Evolutionary conservation across 371 early-diverging fungal genomes (phyloP).

Genomic region (Mortierella sp.): DNA sequence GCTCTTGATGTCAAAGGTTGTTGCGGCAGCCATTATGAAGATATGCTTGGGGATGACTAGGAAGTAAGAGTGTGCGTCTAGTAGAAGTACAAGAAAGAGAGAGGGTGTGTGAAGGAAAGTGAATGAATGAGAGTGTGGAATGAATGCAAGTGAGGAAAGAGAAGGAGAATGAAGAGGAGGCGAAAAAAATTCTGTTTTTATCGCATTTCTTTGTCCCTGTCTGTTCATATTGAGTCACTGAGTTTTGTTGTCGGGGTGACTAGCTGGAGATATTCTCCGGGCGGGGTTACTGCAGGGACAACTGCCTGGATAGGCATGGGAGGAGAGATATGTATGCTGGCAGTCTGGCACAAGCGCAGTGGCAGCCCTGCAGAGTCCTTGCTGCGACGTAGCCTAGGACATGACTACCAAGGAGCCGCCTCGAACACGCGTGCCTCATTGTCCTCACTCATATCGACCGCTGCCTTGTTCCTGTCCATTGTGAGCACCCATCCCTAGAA

Average conservation of each 20-base stretch:
- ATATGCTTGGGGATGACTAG: not conserved
- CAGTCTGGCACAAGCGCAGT: not conserved
- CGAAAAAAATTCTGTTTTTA: not conserved
- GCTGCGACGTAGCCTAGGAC: too few relatives aligned
- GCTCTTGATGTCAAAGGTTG: constrained; percentile 75
- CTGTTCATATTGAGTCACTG: constrained; percentile 9
- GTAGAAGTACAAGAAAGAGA: not conserved
- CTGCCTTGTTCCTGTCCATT: too few relatives aligned
- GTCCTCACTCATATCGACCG: too few relatives aligned
- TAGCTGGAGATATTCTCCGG: constrained; percentile 1
- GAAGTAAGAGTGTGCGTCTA: too few relatives aligned
- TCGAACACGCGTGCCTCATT: too few relatives aligned
- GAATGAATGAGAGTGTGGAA: not conserved
- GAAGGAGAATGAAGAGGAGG: not conserved
- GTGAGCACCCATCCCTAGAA: too few relatives aligned
- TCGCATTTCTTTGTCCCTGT: not conserved
- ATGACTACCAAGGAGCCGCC: too few relatives aligned
- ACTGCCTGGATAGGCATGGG: not conserved
- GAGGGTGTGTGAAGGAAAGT: not conserved
- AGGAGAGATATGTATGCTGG: too few relatives aligned
- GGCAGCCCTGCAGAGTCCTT: too few relatives aligned
- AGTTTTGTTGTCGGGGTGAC: not conserved
- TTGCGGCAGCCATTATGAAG: constrained; percentile 24
- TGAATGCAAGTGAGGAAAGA: not conserved
- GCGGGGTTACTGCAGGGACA: not conserved